Evolutionary conservation across 1,284 basidiomycete species (phyloP).

Genomic region (Phellopilus nigrolimitatus): DNA sequence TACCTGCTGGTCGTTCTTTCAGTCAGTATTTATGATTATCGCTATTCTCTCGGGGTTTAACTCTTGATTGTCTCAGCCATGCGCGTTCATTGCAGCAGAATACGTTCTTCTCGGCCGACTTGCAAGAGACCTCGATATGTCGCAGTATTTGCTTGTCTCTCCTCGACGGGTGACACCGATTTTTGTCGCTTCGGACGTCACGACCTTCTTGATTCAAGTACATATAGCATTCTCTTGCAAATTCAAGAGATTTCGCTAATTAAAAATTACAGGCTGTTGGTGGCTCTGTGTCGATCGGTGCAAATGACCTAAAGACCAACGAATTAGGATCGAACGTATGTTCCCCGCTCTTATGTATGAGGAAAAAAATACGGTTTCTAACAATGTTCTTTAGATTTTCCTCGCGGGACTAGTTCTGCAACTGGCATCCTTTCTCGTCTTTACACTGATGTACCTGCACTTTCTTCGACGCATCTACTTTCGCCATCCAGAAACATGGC

Average conservation of each 20-base stretch:
- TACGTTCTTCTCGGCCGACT: constrained; percentile 66
- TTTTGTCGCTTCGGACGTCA: constrained; percentile 56
- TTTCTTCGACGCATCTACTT: constrained; percentile 53
- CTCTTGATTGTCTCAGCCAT: constrained; percentile 41
- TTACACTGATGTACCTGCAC: constrained; percentile 50
- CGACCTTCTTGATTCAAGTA: constrained; percentile 67
- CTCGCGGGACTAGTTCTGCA: constrained; percentile 60
- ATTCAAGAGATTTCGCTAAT: neutral
- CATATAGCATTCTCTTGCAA: no score
- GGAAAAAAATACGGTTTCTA: constrained; percentile 21
- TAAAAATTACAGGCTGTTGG: constrained; percentile 41
- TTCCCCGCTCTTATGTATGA: constrained; percentile 12
- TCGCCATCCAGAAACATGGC: constrained; percentile 44
- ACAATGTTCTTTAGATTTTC: constrained; percentile 43
- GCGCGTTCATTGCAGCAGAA: constrained; percentile 73
- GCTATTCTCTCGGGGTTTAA: constrained; percentile 12
- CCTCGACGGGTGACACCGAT: constrained; percentile 47
- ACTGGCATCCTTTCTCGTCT: constrained; percentile 58
- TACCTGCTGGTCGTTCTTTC: constrained; percentile 64
- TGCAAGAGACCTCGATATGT: constrained; percentile 45
- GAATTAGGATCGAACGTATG: constrained; percentile 35
- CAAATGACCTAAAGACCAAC: constrained; percentile 28
- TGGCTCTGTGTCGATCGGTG: constrained; percentile 36
- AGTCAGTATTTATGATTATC: constrained; percentile 33
- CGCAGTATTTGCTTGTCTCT: constrained; percentile 49